phyloP scores from a whole-genome alignment of 2,329 filamentous ascomycete genomes.

The Apiospora koreana region DNA sequence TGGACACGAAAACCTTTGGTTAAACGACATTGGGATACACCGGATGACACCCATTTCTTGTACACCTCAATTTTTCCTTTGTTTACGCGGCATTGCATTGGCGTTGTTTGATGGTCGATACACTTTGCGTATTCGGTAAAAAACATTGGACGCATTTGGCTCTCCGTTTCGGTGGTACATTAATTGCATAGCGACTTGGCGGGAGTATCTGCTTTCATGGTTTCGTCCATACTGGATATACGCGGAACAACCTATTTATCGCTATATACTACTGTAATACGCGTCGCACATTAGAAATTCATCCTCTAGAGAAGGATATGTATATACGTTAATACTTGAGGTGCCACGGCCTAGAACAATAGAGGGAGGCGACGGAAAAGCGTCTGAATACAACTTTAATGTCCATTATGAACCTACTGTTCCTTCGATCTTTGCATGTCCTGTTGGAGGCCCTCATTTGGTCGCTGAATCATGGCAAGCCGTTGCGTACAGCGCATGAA shows the following conservation, averaged over 20 bases:
- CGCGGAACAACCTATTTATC: background rate
- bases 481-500: background rate
- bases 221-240: background rate
- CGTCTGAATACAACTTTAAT: background rate
- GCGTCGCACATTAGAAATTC: background rate
- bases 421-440: background rate
- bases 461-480: no score
- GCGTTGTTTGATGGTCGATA: background rate
- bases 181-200: conserved; percentile 2
- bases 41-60: background rate
- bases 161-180: background rate
- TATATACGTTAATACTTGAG: background rate
- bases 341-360: background rate
- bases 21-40: background rate
- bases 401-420: background rate
- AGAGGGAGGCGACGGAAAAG: background rate
- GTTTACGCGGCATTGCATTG: background rate
- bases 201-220: background rate
- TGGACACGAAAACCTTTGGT: background rate
- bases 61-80: background rate
- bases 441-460: no score
- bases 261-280: background rate
- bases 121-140: background rate
- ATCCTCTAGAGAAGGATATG: background rate
- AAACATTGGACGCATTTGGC: background rate